Evolutionary conservation across 2,329 filamentous ascomycete genomes (phyloP), one percentile per base, ranked within the genome.

Genomic region (Xylariaceae sp.): DNA sequence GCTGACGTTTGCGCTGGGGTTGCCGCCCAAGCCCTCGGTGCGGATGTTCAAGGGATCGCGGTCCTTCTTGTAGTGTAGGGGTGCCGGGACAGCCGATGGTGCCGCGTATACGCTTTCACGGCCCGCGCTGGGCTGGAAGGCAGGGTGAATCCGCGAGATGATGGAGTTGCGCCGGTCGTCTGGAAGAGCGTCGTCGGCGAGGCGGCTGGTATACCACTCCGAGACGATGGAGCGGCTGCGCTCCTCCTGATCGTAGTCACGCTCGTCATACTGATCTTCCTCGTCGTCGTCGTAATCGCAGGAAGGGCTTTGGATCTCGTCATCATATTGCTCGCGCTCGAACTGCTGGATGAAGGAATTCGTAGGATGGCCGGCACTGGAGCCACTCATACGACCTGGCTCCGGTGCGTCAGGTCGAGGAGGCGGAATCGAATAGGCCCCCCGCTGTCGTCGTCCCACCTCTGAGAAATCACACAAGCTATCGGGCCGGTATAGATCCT

Each of bases 401-500:
- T 48, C 46, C 13, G 43, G 43, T 16, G 37, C 40, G 36, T 4
- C 13, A 6, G 43, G 42, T 13, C 43, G 49, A 33, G 18, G n/a
- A 29, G 17, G 26, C 17, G 32, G 39, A 8, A 34, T 19, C 24
- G 31, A 11, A n/a, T 39, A 24, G 12, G 26, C 35, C 35, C 18
- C 4, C 18, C 9, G 26, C 19, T 40, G 32, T 19, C 19, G 35
- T 32, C 13, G 4, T 12, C 40, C 33, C 2, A 53, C 12, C 1
- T 40, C 33, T 2, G 54, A 54, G 28, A 35, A 41, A 13, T 39
- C 43, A 16, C 43, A 37, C 19, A 59, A 31, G 34, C 52, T 60
- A 35, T 59, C 58, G 1, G 54, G 52, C 3, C 56, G 51, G 38
- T 53, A 61, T 9, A 61, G 46, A 38, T 26, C 22, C 11, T 26